These are phyloP conservation scores for Malus asiatica DNA, from an alignment of 306 rosid species.

Conservation along the genomic window DNA sequence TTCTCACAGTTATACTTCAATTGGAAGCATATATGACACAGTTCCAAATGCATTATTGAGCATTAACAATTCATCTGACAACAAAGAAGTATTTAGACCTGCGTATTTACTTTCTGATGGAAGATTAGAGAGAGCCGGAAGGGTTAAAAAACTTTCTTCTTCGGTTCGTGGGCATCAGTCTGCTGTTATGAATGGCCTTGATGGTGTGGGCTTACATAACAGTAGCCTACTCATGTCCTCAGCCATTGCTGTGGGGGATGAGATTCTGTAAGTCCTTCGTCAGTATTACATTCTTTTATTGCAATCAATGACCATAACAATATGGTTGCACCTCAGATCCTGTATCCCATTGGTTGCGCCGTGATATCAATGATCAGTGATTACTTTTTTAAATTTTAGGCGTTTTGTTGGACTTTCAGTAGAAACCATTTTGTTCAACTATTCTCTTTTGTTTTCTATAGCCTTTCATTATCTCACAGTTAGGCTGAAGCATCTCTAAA, in stretches of 20 bases:
- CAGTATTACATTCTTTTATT: constrained; percentile 8
- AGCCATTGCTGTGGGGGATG: constrained; percentile 82
- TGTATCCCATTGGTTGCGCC: too few species aligned
- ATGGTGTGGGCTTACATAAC: constrained; percentile 32
- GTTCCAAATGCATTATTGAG: constrained; percentile 74
- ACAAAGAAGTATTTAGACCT: constrained; percentile 54
- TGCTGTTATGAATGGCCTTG: constrained; percentile 52
- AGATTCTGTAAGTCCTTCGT: constrained; percentile 81
- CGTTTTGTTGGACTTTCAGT: background rate
- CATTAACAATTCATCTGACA: constrained; percentile 34
- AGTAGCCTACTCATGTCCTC: constrained; percentile 66
- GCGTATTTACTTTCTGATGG: constrained; percentile 92
- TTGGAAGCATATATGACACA: constrained; percentile 83
- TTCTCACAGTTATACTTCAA: constrained; percentile 77
- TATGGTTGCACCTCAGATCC: background rate
- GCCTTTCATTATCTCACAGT: background rate
- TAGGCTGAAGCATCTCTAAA: background rate
- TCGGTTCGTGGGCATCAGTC: constrained; percentile 30
- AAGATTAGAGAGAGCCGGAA: constrained; percentile 92
- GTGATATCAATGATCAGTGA: background rate
- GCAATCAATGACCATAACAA: background rate
- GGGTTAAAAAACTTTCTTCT: constrained; percentile 55
- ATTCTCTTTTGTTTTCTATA: background rate
- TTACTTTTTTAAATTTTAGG: background rate
- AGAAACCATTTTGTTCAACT: background rate